A percentile compares a stretch with the other conserved stretches of the same genome.
Evolutionary conservation across 495 filamentous ascomycete species (phyloP).

Genomic region (Durotheca rogersii): DNA sequence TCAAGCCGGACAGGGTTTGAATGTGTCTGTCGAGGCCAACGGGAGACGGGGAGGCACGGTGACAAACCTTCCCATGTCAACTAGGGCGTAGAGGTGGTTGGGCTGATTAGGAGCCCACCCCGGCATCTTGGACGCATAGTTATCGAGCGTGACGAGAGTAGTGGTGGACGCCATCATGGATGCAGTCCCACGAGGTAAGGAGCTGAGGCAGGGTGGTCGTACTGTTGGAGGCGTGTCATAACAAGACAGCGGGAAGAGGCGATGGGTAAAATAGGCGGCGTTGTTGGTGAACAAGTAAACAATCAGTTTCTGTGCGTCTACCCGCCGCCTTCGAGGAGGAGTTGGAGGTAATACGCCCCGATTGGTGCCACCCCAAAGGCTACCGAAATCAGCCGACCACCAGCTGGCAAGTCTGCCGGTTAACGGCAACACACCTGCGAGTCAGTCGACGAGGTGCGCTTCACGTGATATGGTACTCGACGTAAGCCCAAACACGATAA

Average conservation of each 20-base stretch:
- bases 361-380: neutral
- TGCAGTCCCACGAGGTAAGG: constrained; percentile 3
- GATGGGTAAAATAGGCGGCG: neutral
- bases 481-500: neutral
- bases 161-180: constrained; percentile 28
- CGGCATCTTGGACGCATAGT: constrained; percentile 51
- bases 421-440: no score
- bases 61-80: constrained; percentile 74
- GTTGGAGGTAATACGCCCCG: no score
- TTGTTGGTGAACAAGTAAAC: no score
- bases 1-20: neutral
- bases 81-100: constrained; percentile 57
- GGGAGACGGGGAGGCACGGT: constrained; percentile 3
- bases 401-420: constrained; percentile 1
- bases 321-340: no score
- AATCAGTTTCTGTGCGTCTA: no score
- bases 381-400: neutral
- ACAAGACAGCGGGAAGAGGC: neutral
- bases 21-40: neutral
- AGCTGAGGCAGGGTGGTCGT: no score
- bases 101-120: constrained; percentile 42
- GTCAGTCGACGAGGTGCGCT: no score
- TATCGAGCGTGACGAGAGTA: constrained; percentile 52
- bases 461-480: no score
- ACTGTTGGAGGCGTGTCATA: no score